These are phyloP conservation scores for Mediolabrus comicus DNA, from an alignment of 108 stramenopile genomes.

Conservation along the genomic window DNA sequence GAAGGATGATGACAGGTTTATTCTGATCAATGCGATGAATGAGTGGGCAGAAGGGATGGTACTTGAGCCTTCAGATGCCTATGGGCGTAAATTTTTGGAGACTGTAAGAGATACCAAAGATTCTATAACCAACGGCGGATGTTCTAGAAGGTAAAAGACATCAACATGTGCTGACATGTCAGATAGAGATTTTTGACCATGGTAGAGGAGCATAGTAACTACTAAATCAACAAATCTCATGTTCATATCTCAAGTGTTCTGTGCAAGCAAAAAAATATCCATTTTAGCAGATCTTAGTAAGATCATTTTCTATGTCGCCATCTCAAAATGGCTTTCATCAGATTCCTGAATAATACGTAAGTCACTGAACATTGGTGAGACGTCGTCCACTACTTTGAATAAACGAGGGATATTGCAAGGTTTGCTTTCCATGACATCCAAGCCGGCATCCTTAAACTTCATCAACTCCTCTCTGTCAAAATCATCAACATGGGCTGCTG, in stretches of 20 bases:
- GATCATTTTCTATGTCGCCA: not conserved
- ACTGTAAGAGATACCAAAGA: constrained; percentile 33
- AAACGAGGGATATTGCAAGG: constrained; percentile 87
- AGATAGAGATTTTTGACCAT: no score
- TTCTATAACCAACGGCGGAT: not conserved
- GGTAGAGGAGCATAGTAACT: no score
- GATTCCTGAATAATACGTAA: constrained; percentile 66
- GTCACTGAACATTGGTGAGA: constrained; percentile 91
- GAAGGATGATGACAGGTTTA: constrained; percentile 43
- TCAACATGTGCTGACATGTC: no score
- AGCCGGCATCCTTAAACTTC: constrained; percentile 89
- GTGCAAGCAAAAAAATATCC: no score
- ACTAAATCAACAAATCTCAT: no score
- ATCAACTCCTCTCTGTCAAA: constrained; percentile 83
- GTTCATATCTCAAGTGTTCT: no score
- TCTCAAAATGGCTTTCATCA: not conserved
- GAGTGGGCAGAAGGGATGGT: constrained; percentile 82
- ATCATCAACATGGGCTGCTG: constrained; percentile 84
- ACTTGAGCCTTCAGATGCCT: constrained; percentile 61
- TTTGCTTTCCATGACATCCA: constrained; percentile 92
- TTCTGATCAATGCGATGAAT: constrained; percentile 66
- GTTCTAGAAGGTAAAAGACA: no score
- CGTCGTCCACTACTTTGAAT: constrained; percentile 92
- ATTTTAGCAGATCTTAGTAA: not conserved
- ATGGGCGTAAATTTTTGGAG: constrained; percentile 53